These are phyloP conservation scores for Neospermospora avenae DNA, from an alignment of 2,329 filamentous ascomycete genomes.

Conservation along the genomic window DNA sequence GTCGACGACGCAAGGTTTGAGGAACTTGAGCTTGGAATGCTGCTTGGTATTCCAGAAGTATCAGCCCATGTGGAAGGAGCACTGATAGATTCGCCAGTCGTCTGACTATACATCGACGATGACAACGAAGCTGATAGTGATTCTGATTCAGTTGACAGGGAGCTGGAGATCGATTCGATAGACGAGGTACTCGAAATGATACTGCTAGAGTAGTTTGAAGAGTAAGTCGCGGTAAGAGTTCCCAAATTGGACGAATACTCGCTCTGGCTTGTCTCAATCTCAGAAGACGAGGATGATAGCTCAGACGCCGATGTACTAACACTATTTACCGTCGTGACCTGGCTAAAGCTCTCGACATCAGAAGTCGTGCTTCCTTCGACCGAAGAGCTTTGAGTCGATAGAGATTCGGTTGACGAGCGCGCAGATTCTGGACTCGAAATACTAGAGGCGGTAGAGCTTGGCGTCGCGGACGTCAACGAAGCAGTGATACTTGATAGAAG, in stretches of 20 bases:
- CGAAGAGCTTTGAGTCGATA: not conserved
- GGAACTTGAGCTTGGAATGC: not conserved
- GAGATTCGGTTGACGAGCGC: not conserved
- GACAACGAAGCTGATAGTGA: not conserved
- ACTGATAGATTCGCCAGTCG: no score
- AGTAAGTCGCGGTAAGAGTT: not conserved
- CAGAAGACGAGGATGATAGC: not conserved
- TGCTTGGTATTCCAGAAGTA: not conserved
- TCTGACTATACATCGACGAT: no score
- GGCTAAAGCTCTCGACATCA: not conserved
- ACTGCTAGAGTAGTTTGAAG: not conserved
- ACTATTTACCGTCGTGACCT: not conserved
- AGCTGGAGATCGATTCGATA: not conserved
- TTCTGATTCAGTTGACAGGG: not conserved
- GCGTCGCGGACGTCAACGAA: not conserved
- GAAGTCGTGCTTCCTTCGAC: not conserved
- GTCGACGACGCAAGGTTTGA: not conserved
- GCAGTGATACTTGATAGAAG: not conserved
- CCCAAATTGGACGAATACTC: not conserved
- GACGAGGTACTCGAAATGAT: not conserved
- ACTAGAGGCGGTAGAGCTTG: not conserved
- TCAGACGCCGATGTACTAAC: not conserved
- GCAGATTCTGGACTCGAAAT: not conserved
- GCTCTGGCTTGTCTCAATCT: not conserved
- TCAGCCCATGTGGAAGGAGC: no score